Evolutionary conservation across 73 alveolate species (phyloP).

Genomic region (Uronychia setigera): DNA sequence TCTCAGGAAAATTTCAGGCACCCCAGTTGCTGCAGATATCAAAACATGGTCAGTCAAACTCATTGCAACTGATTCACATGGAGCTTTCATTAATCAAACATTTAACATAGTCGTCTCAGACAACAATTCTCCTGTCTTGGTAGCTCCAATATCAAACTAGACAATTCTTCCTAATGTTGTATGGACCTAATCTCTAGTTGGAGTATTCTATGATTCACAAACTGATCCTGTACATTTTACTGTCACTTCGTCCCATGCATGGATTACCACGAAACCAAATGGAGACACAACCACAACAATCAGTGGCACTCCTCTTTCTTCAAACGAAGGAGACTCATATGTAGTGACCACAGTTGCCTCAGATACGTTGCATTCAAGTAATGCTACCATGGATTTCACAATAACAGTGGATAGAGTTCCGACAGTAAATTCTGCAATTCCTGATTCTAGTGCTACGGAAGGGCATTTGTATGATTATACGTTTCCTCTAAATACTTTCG

Average conservation of each 20-base stretch:
- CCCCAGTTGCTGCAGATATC: neutral
- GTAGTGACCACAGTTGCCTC: neutral
- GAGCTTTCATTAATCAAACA: neutral
- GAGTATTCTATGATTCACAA: neutral
- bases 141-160: neutral
- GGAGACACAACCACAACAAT: neutral
- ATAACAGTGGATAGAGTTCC: neutral
- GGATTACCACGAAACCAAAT: neutral
- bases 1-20: slow-evolving; percentile 9
- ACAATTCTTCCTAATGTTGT: neutral
- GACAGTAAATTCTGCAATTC: neutral
- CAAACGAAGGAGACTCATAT: neutral
- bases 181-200: neutral
- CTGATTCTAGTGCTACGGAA: neutral
- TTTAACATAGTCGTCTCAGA: neutral
- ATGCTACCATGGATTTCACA: neutral
- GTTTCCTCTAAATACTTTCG: neutral
- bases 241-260: neutral
- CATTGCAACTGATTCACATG: neutral
- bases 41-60: neutral
- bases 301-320: neutral
- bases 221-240: neutral
- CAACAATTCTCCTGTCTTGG: neutral
- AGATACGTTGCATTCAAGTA: neutral
- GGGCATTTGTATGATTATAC: neutral